Base-by-base conservation (phyloP, 2,329 filamentous ascomycete genomes). In the Whalleya microplaca region DNA sequence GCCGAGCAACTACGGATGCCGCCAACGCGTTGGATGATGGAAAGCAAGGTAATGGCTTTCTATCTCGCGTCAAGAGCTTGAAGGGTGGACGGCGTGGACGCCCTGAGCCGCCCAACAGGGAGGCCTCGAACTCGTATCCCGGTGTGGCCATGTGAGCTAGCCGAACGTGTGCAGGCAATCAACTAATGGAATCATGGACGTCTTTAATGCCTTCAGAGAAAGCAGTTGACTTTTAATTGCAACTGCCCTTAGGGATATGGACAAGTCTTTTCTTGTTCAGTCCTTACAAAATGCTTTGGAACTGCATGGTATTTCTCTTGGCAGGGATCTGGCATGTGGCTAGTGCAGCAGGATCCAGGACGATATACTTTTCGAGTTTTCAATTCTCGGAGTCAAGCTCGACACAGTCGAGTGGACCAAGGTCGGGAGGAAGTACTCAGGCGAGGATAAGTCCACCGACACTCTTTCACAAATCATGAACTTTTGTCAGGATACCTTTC, bases 61-160 rank as follows among this genome's bases (percentile, higher is more conserved):
- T 96, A 59, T 90, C 84, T 50, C 84, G 91, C 52, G 91, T 95
- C 77, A 92, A 91, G 82, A 92, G 88, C 73, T 76, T 95, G 74
- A 93, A 91, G 78, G 88, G 88, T 48, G 85, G 85, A 29, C 81
- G 87, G 62, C 80, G 84, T 62, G 76, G 74, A 66, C 73, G 71
- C 55, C 75, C 71, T 62, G 71, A 67, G 60, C 70, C 65, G 64
- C 72, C 67, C 53, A 66, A 52, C 52, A 51, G 59, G 53, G 64
- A 63, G 58, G 41, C 29, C 2, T 48, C 53, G 21, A 37, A 56
- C 18, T 58, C 63, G 47, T 62, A 56, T 21, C 62, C 63, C 23
- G 65, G 63, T 23, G 55, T 59, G 50, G 65, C 64, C 4, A 60
- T 66, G 32, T 70, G 52, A 63, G 48, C 14, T 32, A 7, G 41